Evolutionary conservation across 192 early-diverging fungal species (phyloP), one percentile per base, ranked within the genome.

Genomic region (Podochytrium sp.): DNA sequence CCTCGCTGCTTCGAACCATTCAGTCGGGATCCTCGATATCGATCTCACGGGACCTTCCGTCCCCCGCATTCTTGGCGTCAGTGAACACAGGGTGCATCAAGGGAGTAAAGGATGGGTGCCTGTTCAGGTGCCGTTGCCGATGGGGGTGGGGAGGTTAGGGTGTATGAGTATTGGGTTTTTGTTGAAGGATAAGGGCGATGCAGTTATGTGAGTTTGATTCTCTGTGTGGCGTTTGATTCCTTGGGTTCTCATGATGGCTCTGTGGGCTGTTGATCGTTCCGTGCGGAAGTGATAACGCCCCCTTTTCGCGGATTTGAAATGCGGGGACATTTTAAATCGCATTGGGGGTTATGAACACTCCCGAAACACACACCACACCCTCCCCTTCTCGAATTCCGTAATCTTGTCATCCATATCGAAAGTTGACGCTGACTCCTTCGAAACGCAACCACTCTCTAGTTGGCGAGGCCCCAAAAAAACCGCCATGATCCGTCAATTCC

Each of bases 101-200:
- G 88, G 89, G 10, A 81, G 88, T 33, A 84, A 82, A 27, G 96
- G 96, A 32, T 87, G 83, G 85, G 67, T 83, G 14, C 83, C 85
- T 0, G 85, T 87, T 0, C 83, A 80, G 39, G 74, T 67, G 38
- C 63, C 64, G 14, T n/a, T 72, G 23, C 57, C 57, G 1, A 25
- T 18, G 27, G 42, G 20, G 6, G 55, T 10, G 12, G 78, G 83
- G 41, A 57, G 61, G 25, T 67, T 99, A 32, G 87, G 80, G 0
- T 89, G 96, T 53, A 95, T 99, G 94, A 93, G 92, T 14, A 92
- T 99, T 59, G 96, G 92, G 33, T 99, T 99, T 73, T 89, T 99
- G 84, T 77, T 99, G 33, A 84, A 89, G 25, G 87, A 91, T 40
- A 88, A 92, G 25, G 94, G 96, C 67, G 91, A 95, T 71, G 92